Evolutionary conservation across 352 stramenopile genomes (phyloP), one percentile per base, ranked within the genome.

Genomic region (Achlya hypogyna): DNA sequence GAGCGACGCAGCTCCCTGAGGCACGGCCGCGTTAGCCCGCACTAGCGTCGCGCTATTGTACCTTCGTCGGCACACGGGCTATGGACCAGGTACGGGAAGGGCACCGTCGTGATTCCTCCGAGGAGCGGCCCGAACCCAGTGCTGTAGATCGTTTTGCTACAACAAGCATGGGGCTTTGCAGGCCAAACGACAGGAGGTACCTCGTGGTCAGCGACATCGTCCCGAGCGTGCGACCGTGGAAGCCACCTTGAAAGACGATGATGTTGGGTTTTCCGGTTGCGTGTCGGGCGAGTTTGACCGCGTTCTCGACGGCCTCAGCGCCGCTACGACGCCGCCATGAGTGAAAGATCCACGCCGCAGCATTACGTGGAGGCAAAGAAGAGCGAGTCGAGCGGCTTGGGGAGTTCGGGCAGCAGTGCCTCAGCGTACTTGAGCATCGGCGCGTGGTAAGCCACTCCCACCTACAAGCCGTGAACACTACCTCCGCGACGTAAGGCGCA

Each of bases 371-470:
- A 95, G 29, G 89, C 88, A 71, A 96, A 95, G 73, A 96, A 96
- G 66, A 97, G 81, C 75, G 84, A 89, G 73, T 96, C 84, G 14
- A 96, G 76, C 0, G 75, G 78, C 73, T 86, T 82, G n/a, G 84
- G 86, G 62, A 95, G 69, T 62, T 88, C 70, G 8, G 86, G 79
- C 60, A 89, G 72, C 58, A 98, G 73, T 47, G 81, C 75, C 45
- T 96, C 74, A 42, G 78, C 91, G 69, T 97, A 81, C 72, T 97
- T 83, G 45, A 98, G 78, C 87, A 97, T 95, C 22, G 81, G 84
- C 71, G 93, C 84, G 77, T 97, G 87, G 78, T 96, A 96, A 31
- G 85, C 87, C 65, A 98, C 92, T 75, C 97, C 97, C 40, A 97
- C 82, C 45, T 69, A 53, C 29, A 10, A 53, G 10, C 32, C 18